These are phyloP conservation scores for Terfezia claveryi DNA, from an alignment of 495 filamentous ascomycete species.

Conservation along the genomic window DNA sequence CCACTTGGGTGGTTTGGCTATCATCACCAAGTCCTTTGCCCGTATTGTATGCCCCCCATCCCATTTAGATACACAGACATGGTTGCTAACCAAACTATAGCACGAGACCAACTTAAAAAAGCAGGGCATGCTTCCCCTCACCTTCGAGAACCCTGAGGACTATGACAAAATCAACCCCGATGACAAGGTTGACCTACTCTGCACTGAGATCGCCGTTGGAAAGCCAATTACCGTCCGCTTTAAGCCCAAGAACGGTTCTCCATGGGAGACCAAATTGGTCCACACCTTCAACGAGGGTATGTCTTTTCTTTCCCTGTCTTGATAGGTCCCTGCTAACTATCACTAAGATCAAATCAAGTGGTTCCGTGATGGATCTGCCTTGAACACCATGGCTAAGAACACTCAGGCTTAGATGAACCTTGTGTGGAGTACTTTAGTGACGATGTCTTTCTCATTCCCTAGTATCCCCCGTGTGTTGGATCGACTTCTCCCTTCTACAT, in stretches of 20 bases:
- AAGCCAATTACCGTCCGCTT: slow-evolving; percentile 83
- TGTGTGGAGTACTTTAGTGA: no score
- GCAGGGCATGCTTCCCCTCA: slow-evolving; percentile 98
- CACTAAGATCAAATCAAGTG: slow-evolving; percentile 62
- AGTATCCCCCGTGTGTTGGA: no score
- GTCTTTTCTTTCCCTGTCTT: not conserved
- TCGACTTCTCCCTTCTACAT: no score
- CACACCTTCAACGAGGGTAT: slow-evolving; percentile 81
- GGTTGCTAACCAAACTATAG: not conserved
- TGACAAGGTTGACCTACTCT: slow-evolving; percentile 52
- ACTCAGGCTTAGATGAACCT: slow-evolving; percentile 6
- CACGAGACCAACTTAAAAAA: slow-evolving; percentile 99
- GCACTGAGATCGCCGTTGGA: slow-evolving; percentile 79
- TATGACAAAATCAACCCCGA: slow-evolving; percentile 92
- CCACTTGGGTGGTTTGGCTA: slow-evolving; percentile 88
- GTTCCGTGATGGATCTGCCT: slow-evolving; percentile 90
- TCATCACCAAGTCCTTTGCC: slow-evolving; percentile 89
- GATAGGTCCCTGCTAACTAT: not conserved
- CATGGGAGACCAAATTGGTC: slow-evolving; percentile 61
- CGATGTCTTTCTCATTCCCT: no score
- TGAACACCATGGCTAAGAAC: slow-evolving; percentile 92
- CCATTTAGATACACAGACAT: not conserved
- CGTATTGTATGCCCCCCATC: slow-evolving; percentile 44
- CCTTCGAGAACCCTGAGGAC: slow-evolving; percentile 81
- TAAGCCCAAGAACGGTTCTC: slow-evolving; percentile 60